These are phyloP conservation scores for Hypholoma sublateritium DNA, from an alignment of 768 basidiomycete genomes.

Conservation along the genomic window DNA sequence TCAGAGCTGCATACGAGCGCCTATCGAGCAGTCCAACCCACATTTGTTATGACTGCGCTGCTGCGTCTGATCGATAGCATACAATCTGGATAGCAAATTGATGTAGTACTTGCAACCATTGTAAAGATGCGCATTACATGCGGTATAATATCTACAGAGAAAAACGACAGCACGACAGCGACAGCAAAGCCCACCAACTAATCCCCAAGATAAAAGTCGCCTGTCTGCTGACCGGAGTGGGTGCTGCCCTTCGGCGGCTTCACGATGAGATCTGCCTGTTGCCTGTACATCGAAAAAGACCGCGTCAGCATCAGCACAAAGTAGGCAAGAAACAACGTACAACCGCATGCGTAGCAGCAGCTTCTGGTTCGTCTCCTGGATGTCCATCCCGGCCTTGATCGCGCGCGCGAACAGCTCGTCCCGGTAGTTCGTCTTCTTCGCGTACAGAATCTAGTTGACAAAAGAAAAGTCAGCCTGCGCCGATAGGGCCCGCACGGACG, in stretches of 20 bases:
- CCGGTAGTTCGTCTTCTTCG: conserved; percentile 78
- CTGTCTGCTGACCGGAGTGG: conserved; percentile 1
- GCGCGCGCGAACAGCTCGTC: conserved; percentile 75
- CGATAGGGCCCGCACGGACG: background rate
- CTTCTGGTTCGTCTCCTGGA: conserved; percentile 73
- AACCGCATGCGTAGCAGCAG: conserved; percentile 80
- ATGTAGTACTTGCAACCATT: too few species aligned
- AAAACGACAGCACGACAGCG: too few species aligned
- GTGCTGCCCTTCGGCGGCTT: conserved; percentile 53
- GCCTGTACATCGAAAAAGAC: conserved; percentile 37
- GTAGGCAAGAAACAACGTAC: conserved; percentile 45
- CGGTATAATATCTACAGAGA: too few species aligned
- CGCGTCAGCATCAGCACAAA: background rate
- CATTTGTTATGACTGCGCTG: too few species aligned
- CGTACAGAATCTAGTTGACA: conserved; percentile 81
- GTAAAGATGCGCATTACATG: too few species aligned
- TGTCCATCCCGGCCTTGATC: conserved; percentile 69
- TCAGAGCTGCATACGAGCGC: too few species aligned
- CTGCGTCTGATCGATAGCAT: too few species aligned
- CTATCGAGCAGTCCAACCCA: too few species aligned
- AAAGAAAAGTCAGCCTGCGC: conserved; percentile 1
- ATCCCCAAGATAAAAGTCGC: conserved; percentile 1
- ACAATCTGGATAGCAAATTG: too few species aligned
- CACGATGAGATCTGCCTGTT: conserved; percentile 79
- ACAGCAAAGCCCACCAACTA: background rate